Evolutionary conservation across 2,329 filamentous ascomycete genomes (phyloP).

Genomic region (Paecilomyces dactylethromorphus): DNA sequence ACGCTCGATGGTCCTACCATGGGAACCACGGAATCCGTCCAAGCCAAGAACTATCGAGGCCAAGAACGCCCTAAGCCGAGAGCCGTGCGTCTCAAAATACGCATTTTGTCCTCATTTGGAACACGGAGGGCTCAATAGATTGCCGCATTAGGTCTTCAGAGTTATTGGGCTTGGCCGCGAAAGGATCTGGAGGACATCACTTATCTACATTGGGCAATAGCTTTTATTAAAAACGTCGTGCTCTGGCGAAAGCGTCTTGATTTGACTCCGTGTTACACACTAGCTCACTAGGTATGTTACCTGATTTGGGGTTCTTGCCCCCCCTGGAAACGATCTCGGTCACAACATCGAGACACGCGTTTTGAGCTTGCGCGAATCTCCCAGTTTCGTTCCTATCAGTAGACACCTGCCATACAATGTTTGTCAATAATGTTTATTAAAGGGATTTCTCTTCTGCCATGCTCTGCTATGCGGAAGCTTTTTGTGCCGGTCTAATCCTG

Average conservation of each 20-base stretch:
- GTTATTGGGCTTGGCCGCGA: background rate
- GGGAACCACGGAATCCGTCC: background rate
- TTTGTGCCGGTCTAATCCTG: background rate
- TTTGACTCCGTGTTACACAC: background rate
- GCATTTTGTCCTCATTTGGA: background rate
- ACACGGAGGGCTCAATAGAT: background rate
- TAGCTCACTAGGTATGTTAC: background rate
- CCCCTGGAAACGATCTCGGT: constrained; percentile 1
- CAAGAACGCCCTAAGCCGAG: background rate
- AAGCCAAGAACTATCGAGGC: background rate
- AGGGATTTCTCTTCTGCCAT: background rate
- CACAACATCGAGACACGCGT: constrained; percentile 2
- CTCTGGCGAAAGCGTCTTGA: background rate
- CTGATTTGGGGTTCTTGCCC: background rate
- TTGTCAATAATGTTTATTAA: background rate
- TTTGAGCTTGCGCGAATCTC: background rate
- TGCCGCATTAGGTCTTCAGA: background rate
- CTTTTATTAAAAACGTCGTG: background rate
- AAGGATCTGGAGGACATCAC: background rate
- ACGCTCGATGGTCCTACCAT: background rate
- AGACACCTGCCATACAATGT: background rate
- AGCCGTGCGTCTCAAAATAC: background rate
- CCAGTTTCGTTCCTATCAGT: background rate
- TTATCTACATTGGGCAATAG: background rate
- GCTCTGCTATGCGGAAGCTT: background rate